These are phyloP conservation scores for Candida broadrunensis DNA, from an alignment of 805 yeast species.

Conservation along the genomic window DNA sequence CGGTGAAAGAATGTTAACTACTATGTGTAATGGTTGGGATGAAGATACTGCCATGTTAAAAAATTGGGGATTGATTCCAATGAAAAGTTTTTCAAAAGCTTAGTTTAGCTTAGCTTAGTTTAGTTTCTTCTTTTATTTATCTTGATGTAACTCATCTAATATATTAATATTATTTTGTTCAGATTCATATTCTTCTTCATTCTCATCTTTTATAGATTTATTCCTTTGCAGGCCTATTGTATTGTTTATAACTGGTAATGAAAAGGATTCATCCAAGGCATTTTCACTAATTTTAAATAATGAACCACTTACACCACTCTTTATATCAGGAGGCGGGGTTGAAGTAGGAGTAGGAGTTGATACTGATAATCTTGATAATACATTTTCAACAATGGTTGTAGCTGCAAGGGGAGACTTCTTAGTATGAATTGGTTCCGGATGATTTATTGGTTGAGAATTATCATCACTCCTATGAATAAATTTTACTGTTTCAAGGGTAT, in stretches of 20 bases:
- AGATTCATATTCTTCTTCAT: neutral
- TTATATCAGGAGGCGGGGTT: neutral
- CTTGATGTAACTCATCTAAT: slow-evolving; percentile 5
- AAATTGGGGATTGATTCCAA: slow-evolving; percentile 67
- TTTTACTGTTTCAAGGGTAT: slow-evolving; percentile 1
- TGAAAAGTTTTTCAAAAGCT: slow-evolving; percentile 39
- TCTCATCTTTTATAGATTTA: neutral
- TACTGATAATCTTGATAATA: neutral
- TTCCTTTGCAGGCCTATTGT: slow-evolving; percentile 1
- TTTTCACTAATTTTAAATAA: neutral
- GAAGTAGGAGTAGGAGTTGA: neutral
- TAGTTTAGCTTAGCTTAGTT: neutral
- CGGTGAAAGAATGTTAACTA: slow-evolving; percentile 77
- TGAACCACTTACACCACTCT: neutral
- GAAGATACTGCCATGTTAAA: slow-evolving; percentile 67
- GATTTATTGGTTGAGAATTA: neutral
- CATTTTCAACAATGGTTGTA: neutral
- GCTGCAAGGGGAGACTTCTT: neutral
- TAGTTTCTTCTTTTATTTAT: neutral
- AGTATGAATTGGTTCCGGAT: neutral
- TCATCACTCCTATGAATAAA: neutral
- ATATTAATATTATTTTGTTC: slow-evolving; percentile 4
- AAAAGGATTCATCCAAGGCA: slow-evolving; percentile 47
- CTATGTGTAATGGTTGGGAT: slow-evolving; percentile 83
- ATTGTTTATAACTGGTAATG: slow-evolving; percentile 32